A percentile compares a stretch with the other conserved stretches of the same genome.
Evolutionary conservation across 257 asterid species (phyloP).

Genomic region (Scutellaria minor): DNA sequence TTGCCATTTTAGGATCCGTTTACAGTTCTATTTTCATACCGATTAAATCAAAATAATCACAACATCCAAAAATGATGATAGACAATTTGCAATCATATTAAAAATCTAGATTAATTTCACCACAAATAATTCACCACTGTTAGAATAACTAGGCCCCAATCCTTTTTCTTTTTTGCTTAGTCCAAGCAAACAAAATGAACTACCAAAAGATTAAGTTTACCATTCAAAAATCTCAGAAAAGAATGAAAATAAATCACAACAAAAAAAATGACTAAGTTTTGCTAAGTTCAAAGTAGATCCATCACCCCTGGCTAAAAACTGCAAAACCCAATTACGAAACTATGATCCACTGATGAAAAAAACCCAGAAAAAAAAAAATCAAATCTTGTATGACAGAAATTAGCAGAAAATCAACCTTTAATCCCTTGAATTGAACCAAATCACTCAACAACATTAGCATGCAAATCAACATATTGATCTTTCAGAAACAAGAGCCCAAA

Average conservation of each 20-base stretch:
- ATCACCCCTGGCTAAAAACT: neutral
- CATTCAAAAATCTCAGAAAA: too few relatives aligned
- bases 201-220: neutral
- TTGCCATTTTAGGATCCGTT: slow-evolving; percentile 50
- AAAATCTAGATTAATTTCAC: too few relatives aligned
- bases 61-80: neutral
- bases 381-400: slow-evolving; percentile 1
- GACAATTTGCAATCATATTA: too few relatives aligned
- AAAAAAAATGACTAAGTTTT: too few relatives aligned
- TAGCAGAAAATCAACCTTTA: neutral
- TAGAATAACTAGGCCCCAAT: too few relatives aligned
- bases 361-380: neutral
- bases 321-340: slow-evolving; percentile 1
- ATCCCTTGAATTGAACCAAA: slow-evolving; percentile 2
- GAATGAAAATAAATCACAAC: too few relatives aligned
- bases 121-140: too few relatives aligned
- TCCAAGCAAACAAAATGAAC: neutral
- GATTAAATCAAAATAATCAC: neutral
- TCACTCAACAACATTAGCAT: neutral
- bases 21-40: slow-evolving; percentile 6
- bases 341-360: too few relatives aligned
- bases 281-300: slow-evolving; percentile 7
- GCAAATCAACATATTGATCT: slow-evolving; percentile 31
- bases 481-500: neutral
- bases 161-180: neutral